A percentile compares a stretch with the other conserved stretches of the same genome.
These are phyloP conservation scores for Linum trigynum DNA, from an alignment of 345 rosid genomes.

Conservation along the genomic window DNA sequence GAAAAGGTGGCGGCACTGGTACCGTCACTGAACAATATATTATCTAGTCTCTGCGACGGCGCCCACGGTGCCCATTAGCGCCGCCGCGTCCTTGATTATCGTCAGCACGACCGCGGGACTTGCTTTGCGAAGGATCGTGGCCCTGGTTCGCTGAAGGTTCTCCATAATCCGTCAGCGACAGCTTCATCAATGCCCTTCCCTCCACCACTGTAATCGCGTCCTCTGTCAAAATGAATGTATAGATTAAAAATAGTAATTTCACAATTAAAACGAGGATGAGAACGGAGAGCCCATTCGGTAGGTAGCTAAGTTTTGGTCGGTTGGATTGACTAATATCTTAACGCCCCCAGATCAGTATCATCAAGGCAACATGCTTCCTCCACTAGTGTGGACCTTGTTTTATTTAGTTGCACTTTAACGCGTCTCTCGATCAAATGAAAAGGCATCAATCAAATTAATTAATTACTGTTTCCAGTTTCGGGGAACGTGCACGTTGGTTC, in stretches of 20 bases:
- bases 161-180: conserved; percentile 40
- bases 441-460: too few relatives aligned
- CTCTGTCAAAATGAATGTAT: conserved; percentile 7
- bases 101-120: conserved; percentile 12
- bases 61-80: background rate
- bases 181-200: conserved; percentile 38
- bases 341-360: too few relatives aligned
- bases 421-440: too few relatives aligned
- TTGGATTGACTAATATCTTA: too few relatives aligned
- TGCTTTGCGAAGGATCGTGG: conserved; percentile 42
- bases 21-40: too few relatives aligned
- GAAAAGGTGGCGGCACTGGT: too few relatives aligned
- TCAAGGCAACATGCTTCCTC: too few relatives aligned
- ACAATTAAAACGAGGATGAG: background rate
- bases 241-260: background rate
- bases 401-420: too few relatives aligned
- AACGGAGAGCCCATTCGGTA: background rate
- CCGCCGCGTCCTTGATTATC: conserved; percentile 27
- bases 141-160: conserved; percentile 46
- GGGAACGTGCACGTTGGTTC: too few relatives aligned
- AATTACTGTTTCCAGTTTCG: too few relatives aligned
- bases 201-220: conserved; percentile 12
- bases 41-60: background rate
- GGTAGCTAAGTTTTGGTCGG: too few relatives aligned
- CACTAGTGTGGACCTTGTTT: too few relatives aligned